Base-by-base conservation (phyloP, 495 filamentous ascomycete genomes). In the Geoglossum glabrum region DNA sequence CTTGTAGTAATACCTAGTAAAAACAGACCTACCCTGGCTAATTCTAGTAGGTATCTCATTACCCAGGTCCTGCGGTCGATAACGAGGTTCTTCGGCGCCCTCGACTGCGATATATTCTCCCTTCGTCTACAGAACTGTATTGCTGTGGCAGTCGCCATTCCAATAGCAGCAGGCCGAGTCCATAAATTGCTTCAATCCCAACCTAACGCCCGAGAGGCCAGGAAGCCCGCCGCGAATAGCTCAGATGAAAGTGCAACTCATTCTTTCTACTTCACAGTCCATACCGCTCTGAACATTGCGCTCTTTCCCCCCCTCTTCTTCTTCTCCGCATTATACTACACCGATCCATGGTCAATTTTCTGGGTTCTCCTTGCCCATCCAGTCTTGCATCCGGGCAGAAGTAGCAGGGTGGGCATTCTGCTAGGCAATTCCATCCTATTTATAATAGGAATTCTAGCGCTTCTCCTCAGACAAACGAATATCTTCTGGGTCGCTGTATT, bases 401-500 rank as follows among this genome's bases (percentile, higher is more conserved):
- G 26, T 47, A 28, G 19, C 15, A 40, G 23, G 23, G 36, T 21
- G 23, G 40, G 21, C 6, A 17, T 11, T 21, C 25, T 31, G 30
- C 23, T 58, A 11, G 26, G 8, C 10, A 47, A 49, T 27, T 49
- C 25, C 13, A 3, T 34, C 21, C 0, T 52, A 5, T 3, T 58
- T 21, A 19, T 27, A 17, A n/a, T 9, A 15, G 56, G 56, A 8
- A 10, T 58, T 3, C 59, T 73, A 1, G 76, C 86, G 31, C 71
- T 98, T 36, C 70, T 76, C 19, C 89, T 90, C 71, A 72, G 92
- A 31, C 92, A 98, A 69, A 98, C 92, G 11, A 98, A 98, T 64
- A 84, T 97, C 59, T 89, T 97, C 67, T 98, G 92, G 92, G 84
- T 90, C 1, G 80, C 86, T 0, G 71, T 89, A 0, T 96, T 92